A percentile compares a stretch with the other conserved stretches of the same genome.
phyloP scores from a whole-genome alignment of 1,284 basidiomycete species.

The Clitocybe nebularis region DNA sequence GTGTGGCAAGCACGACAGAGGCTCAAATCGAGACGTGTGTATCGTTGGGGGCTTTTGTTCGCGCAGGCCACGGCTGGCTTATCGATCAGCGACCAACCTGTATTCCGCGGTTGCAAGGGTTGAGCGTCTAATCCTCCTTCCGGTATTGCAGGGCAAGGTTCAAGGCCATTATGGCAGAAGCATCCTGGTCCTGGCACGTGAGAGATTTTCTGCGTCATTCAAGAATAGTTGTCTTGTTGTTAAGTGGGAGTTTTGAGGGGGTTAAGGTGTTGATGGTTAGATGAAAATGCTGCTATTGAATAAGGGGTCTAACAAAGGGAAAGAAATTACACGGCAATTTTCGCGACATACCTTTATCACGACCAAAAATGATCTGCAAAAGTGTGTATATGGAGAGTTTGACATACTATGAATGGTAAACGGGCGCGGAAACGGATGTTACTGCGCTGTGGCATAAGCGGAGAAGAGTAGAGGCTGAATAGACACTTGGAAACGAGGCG shows the following conservation, averaged over 20 bases:
- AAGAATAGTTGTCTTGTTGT: slow-evolving; percentile 3
- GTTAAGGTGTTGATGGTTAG: neutral
- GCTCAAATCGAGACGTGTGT: slow-evolving; percentile 13
- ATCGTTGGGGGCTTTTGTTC: neutral
- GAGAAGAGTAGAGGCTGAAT: too few relatives aligned
- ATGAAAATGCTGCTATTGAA: neutral
- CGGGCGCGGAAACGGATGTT: too few relatives aligned
- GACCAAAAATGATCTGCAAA: too few relatives aligned
- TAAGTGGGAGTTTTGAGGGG: too few relatives aligned
- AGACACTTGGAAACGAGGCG: too few relatives aligned
- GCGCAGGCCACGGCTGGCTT: slow-evolving; percentile 12
- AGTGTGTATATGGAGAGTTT: too few relatives aligned
- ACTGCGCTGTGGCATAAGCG: too few relatives aligned
- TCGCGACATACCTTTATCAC: too few relatives aligned
- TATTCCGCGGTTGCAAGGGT: too few relatives aligned
- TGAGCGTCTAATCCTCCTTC: neutral
- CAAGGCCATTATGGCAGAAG: slow-evolving; percentile 15
- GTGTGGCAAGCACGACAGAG: slow-evolving; percentile 18
- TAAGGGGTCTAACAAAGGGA: too few relatives aligned
- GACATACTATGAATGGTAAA: too few relatives aligned
- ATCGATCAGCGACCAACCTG: slow-evolving; percentile 14
- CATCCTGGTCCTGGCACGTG: slow-evolving; percentile 14
- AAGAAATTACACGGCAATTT: too few relatives aligned
- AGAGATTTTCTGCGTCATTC: slow-evolving; percentile 5
- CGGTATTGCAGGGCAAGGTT: slow-evolving; percentile 10